Base-by-base conservation (phyloP, 345 rosid genomes). In the Tarenaya hassleriana region DNA sequence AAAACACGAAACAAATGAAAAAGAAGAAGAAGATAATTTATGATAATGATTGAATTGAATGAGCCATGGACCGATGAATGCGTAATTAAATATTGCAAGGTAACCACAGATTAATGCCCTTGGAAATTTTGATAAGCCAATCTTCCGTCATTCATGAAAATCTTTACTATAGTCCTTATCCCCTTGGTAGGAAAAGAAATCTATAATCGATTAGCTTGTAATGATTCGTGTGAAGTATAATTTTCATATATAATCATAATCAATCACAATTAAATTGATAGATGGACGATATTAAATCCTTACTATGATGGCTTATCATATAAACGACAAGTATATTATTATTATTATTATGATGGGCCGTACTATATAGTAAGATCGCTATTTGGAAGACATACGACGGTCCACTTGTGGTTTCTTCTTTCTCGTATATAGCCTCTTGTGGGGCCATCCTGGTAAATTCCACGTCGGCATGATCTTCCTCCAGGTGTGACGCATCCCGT, bases 251-350 rank as follows among this genome's bases (percentile, higher is more conserved):
- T 50, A 35, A 41, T 41, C 18, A 32, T 7, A 41, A 50, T 50
- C 49, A n/a, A 60, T 39, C 35, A 35, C 58, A 42, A 21, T 61
- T 39, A n/a, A 29, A 44, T 11, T 46, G 16, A 44, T 52, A 24
- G 50, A 61, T 16, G 5, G 21, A 16, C 35, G 9, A 24, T 42
- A 42, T 24, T 38, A 16, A 34, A 43, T 10, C 18, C 16, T 15
- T 16, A 9, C 32, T 21, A 51, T 34, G n/a, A 29, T 60, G 46
- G 12, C 38, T 51, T 41, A 32, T 50, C 19, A 24, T 15, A 8
- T 9, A 34, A n/a, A 40, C n/a, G n/a, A n/a, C n/a, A n/a, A n/a
- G n/a, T n/a, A n/a, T n/a, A 38, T 54, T 47, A 14, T 54, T 38
- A 13, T 54, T 61, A 41, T 45, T 34, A 29, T 52, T 13, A 16